Conservation (phyloP, 2,329 filamentous ascomycete genomes). For the Aspergillus neoniger region DNA sequence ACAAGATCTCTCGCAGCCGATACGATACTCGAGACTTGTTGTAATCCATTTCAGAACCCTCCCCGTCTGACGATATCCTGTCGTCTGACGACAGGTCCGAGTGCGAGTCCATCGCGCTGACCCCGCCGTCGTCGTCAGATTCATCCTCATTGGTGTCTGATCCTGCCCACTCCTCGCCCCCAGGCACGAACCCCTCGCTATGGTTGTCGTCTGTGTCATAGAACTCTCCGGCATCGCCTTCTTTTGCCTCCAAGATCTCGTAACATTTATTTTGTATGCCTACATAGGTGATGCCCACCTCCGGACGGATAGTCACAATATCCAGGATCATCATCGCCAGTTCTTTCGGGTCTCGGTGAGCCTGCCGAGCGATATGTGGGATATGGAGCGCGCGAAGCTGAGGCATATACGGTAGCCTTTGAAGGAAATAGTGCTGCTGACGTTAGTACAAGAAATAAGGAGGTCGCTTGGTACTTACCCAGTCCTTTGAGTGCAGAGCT, state of each 20-base stretch:
- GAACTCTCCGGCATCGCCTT: slow-evolving; percentile 40
- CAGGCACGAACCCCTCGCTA: slow-evolving; percentile 51
- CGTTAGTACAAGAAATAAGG: slow-evolving; percentile 1
- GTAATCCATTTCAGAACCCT: slow-evolving; percentile 46
- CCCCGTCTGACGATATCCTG: slow-evolving; percentile 40
- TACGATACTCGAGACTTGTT: slow-evolving; percentile 50
- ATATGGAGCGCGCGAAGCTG: slow-evolving; percentile 72
- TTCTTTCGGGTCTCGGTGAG: slow-evolving; percentile 66
- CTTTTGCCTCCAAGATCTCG: slow-evolving; percentile 68
- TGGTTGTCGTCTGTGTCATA: slow-evolving; percentile 48
- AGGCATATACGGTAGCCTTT: slow-evolving; percentile 69
- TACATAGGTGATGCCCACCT: slow-evolving; percentile 76
- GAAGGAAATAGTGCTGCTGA: slow-evolving; percentile 72
- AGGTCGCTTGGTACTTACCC: slow-evolving; percentile 57
- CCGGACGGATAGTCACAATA: slow-evolving; percentile 73
- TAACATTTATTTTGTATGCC: slow-evolving; percentile 78
- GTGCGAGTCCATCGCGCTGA: slow-evolving; percentile 26
- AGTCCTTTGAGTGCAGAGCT: slow-evolving; percentile 72
- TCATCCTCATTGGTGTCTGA: slow-evolving; percentile 50
- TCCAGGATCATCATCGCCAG: slow-evolving; percentile 75
- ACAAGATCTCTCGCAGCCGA: slow-evolving; percentile 74
- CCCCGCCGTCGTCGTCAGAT: slow-evolving; percentile 43
- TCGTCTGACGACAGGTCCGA: slow-evolving; percentile 30
- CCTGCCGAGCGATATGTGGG: slow-evolving; percentile 65
- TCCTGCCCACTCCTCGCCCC: slow-evolving; percentile 45